phyloP scores from a whole-genome alignment of 495 filamentous ascomycete species.

The Aspergillus biplanus region DNA sequence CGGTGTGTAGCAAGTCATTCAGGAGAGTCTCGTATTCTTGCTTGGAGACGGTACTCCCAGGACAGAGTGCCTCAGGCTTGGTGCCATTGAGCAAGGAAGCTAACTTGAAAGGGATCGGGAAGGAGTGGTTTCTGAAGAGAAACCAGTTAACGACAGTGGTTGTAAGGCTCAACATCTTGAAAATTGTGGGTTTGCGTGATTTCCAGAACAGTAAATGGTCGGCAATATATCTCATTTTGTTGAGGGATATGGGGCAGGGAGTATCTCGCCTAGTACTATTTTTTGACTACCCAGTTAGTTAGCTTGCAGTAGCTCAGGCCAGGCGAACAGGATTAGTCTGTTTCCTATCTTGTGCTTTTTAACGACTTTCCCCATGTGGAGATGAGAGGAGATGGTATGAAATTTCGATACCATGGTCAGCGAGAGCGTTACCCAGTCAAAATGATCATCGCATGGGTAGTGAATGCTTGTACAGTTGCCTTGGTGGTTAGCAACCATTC shows the following conservation, averaged over 20 bases:
- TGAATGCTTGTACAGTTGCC: not conserved
- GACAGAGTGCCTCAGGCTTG: not conserved
- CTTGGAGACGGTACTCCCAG: not conserved
- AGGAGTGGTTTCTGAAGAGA: not conserved
- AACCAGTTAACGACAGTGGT: not conserved
- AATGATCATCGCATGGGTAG: not conserved
- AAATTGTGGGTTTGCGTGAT: not conserved
- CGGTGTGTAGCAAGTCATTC: not conserved
- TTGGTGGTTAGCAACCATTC: not conserved
- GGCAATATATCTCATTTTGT: not conserved
- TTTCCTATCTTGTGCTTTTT: constrained; percentile 1
- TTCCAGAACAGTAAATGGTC: not conserved
- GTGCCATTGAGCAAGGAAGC: not conserved
- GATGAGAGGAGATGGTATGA: not conserved
- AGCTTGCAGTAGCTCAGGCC: not conserved
- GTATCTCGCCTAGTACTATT: not conserved
- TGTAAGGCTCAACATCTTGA: not conserved
- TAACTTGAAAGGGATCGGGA: not conserved
- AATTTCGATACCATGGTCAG: not conserved
- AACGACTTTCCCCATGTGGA: not conserved
- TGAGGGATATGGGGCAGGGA: too few species aligned
- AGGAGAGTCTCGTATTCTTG: constrained; percentile 1
- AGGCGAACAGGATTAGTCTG: not conserved
- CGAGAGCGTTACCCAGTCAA: not conserved
- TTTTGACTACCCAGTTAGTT: not conserved